A percentile compares a stretch with the other conserved stretches of the same genome.
Conservation (phyloP, 2,329 filamentous ascomycete species). For the Hymenoscyphus salicellus region DNA sequence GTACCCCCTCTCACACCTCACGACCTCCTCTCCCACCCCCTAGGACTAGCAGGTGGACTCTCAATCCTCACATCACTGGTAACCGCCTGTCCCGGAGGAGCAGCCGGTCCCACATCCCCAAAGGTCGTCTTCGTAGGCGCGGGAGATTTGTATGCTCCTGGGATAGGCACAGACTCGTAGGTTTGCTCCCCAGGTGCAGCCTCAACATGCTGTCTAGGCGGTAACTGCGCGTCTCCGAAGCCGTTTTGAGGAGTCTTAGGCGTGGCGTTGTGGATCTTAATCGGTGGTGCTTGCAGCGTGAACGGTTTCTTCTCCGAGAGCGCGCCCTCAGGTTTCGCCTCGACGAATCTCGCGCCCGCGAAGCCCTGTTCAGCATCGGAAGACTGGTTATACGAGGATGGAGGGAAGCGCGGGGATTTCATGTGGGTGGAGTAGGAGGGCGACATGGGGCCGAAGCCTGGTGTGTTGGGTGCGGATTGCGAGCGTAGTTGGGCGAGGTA, state of each 20-base stretch:
- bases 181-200: conserved; percentile 76
- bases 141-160: conserved; percentile 69
- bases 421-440: conserved; percentile 46
- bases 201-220: conserved; percentile 53
- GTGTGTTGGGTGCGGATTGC: conserved; percentile 93
- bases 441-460: conserved; percentile 74
- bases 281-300: conserved; percentile 80
- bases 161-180: conserved; percentile 85
- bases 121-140: conserved; percentile 38
- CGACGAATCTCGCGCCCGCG: conserved; percentile 50
- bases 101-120: conserved; percentile 24
- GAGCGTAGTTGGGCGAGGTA: conserved; percentile 83
- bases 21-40: conserved; percentile 21
- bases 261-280: conserved; percentile 73
- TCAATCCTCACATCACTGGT: conserved; percentile 33
- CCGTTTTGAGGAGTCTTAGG: conserved; percentile 63
- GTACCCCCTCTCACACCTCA: not conserved
- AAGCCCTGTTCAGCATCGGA: conserved; percentile 52
- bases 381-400: conserved; percentile 50
- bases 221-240: conserved; percentile 48
- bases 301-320: conserved; percentile 59
- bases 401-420: conserved; percentile 56
- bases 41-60: conserved; percentile 34
- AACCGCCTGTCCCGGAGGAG: conserved; percentile 25
- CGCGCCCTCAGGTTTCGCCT: conserved; percentile 62